Evolutionary conservation across 331 rosid genomes (phyloP).

Genomic region (Ulmus americana): DNA sequence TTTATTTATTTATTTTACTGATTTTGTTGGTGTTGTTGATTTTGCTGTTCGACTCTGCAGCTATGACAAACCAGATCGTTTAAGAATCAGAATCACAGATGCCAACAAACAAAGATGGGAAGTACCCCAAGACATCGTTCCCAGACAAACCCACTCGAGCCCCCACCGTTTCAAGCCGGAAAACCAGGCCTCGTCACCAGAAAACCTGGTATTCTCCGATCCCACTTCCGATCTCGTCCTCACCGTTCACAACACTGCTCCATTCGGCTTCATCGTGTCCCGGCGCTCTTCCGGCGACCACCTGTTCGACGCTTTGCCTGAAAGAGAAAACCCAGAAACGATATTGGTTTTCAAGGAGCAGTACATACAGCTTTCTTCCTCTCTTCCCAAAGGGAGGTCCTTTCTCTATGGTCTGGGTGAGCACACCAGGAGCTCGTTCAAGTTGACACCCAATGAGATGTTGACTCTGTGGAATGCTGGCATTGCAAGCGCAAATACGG

Average conservation of each 20-base stretch:
- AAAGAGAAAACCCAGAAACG: slow-evolving; percentile 31
- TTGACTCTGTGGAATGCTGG: slow-evolving; percentile 65
- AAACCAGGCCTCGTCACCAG: background rate
- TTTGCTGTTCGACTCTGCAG: slow-evolving; percentile 18
- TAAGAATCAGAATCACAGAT: slow-evolving; percentile 58
- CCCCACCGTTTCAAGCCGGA: slow-evolving; percentile 18
- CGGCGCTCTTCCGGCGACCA: slow-evolving; percentile 54
- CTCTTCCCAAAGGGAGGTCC: slow-evolving; percentile 47
- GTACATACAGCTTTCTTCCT: slow-evolving; percentile 63
- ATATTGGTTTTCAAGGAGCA: slow-evolving; percentile 65
- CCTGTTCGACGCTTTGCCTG: slow-evolving; percentile 48
- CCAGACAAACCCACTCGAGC: slow-evolving; percentile 23
- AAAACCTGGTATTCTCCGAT: slow-evolving; percentile 10
- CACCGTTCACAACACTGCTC: slow-evolving; percentile 50
- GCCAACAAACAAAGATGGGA: slow-evolving; percentile 62
- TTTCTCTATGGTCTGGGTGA: slow-evolving; percentile 67
- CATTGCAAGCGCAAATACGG: slow-evolving; percentile 29
- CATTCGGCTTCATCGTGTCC: slow-evolving; percentile 57
- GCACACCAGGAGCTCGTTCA: slow-evolving; percentile 61
- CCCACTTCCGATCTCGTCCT: slow-evolving; percentile 53
- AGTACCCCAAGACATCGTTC: slow-evolving; percentile 47
- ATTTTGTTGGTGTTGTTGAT: background rate
- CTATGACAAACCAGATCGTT: slow-evolving; percentile 44
- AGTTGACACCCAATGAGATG: slow-evolving; percentile 38
- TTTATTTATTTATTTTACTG: too few species aligned